phyloP scores from a whole-genome alignment of 1,284 basidiomycete species.

The Erythrobasidium hasegawianum region DNA sequence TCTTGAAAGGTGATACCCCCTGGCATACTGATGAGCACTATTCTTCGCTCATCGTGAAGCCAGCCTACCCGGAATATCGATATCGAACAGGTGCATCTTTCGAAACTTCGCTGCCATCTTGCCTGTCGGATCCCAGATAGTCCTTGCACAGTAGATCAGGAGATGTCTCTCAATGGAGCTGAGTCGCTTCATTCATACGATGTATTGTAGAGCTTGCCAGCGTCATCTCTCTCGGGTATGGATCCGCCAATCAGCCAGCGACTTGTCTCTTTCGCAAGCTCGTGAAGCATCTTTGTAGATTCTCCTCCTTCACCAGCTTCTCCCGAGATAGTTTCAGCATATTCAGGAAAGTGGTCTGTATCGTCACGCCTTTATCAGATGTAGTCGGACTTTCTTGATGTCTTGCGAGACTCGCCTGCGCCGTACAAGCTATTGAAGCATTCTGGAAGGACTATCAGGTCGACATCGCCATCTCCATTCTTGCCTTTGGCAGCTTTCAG shows the following conservation, averaged over 20 bases:
- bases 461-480: slow-evolving; percentile 52
- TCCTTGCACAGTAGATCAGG: slow-evolving; percentile 47
- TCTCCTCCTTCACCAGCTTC: slow-evolving; percentile 57
- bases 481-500: slow-evolving; percentile 60
- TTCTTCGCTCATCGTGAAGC: no score
- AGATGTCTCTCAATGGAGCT: not conserved
- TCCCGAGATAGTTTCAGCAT: slow-evolving; percentile 72
- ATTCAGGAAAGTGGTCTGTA: slow-evolving; percentile 67
- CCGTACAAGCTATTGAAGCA: slow-evolving; percentile 95
- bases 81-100: slow-evolving; percentile 98
- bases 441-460: slow-evolving; percentile 80
- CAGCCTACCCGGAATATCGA: no score
- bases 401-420: slow-evolving; percentile 47
- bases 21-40: slow-evolving; percentile 64
- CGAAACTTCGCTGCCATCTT: slow-evolving; percentile 77
- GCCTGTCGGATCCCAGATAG: slow-evolving; percentile 84
- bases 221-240: slow-evolving; percentile 74
- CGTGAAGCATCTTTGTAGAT: slow-evolving; percentile 76
- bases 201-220: slow-evolving; percentile 81
- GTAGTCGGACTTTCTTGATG: not conserved
- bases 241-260: slow-evolving; percentile 91
- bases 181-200: slow-evolving; percentile 51
- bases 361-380: no score
- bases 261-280: slow-evolving; percentile 71
- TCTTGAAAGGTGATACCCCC: slow-evolving; percentile 98